These are phyloP conservation scores for Saccharomyces hybrid DNA, from an alignment of 1,139 yeast species.

Conservation along the genomic window DNA sequence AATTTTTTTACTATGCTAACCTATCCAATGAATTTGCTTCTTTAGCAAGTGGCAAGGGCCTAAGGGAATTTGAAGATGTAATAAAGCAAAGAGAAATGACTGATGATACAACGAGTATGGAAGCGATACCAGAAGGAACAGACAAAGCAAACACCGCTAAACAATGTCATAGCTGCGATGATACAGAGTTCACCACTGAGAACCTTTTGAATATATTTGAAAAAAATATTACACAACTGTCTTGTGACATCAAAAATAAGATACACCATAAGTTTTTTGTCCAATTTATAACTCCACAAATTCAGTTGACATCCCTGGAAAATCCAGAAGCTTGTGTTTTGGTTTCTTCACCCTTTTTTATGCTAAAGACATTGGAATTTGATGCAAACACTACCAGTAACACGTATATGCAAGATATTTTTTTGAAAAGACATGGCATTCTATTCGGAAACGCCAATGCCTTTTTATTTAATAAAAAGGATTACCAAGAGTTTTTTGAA, in stretches of 20 bases:
- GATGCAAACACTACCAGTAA: conserved; percentile 41
- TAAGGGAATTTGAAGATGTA: conserved; percentile 21
- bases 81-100: conserved; percentile 9
- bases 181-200: conserved; percentile 11
- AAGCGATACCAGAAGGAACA: conserved; percentile 1
- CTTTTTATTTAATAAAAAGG: conserved; percentile 52
- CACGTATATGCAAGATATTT: conserved; percentile 40
- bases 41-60: conserved; percentile 20
- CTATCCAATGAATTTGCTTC: conserved; percentile 44
- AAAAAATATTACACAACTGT: conserved; percentile 40
- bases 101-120: conserved; percentile 2
- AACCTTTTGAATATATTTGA: conserved; percentile 41
- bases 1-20: conserved; percentile 53
- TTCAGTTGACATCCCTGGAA: conserved; percentile 65
- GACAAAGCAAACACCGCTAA: conserved; percentile 1
- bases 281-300: conserved; percentile 76
- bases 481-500: conserved; percentile 37
- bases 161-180: conserved; percentile 6
- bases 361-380: conserved; percentile 53
- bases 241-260: conserved; percentile 34
- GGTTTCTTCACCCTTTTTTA: conserved; percentile 64
- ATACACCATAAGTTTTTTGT: conserved; percentile 58
- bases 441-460: conserved; percentile 61
- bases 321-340: conserved; percentile 59
- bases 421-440: conserved; percentile 69